These are phyloP conservation scores for Fusarium bactridioides DNA, from an alignment of 2,329 filamentous ascomycete species.

Conservation along the genomic window DNA sequence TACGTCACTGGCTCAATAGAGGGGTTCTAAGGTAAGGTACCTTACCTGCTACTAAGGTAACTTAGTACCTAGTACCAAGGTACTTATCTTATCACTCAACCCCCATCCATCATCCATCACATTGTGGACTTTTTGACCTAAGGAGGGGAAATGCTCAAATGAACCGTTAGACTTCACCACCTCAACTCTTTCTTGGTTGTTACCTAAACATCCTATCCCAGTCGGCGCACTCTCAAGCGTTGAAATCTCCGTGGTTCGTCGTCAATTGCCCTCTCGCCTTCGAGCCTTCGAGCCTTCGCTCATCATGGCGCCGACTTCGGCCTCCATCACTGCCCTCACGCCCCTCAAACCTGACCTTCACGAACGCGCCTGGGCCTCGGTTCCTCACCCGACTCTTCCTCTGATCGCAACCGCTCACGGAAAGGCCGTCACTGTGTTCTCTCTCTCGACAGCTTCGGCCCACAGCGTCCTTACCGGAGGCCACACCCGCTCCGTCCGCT, in stretches of 20 bases:
- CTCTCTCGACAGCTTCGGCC: slow-evolving; percentile 78
- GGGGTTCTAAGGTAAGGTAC: slow-evolving; percentile 2
- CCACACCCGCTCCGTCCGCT: slow-evolving; percentile 89
- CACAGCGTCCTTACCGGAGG: slow-evolving; percentile 85
- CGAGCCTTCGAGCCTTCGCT: not conserved
- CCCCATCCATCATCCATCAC: not conserved
- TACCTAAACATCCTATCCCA: not conserved
- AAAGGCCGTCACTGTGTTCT: slow-evolving; percentile 90
- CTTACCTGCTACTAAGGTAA: too few species aligned
- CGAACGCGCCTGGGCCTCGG: slow-evolving; percentile 83
- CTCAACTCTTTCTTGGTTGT: not conserved
- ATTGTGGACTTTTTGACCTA: slow-evolving; percentile 26
- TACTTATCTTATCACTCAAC: slow-evolving; percentile 38
- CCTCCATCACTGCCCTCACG: slow-evolving; percentile 55
- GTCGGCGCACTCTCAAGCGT: too few species aligned
- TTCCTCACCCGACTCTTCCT: slow-evolving; percentile 86
- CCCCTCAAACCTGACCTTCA: slow-evolving; percentile 65
- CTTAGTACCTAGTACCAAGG: too few species aligned
- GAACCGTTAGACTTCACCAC: slow-evolving; percentile 5
- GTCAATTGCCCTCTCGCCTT: not conserved
- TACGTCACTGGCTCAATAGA: slow-evolving; percentile 26
- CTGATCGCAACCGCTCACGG: slow-evolving; percentile 89
- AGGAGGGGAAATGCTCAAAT: slow-evolving; percentile 22
- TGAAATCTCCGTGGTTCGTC: not conserved
- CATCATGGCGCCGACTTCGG: slow-evolving; percentile 41